These are phyloP conservation scores for Trametes versicolor DNA, from an alignment of 1,284 basidiomycete genomes.

Conservation along the genomic window DNA sequence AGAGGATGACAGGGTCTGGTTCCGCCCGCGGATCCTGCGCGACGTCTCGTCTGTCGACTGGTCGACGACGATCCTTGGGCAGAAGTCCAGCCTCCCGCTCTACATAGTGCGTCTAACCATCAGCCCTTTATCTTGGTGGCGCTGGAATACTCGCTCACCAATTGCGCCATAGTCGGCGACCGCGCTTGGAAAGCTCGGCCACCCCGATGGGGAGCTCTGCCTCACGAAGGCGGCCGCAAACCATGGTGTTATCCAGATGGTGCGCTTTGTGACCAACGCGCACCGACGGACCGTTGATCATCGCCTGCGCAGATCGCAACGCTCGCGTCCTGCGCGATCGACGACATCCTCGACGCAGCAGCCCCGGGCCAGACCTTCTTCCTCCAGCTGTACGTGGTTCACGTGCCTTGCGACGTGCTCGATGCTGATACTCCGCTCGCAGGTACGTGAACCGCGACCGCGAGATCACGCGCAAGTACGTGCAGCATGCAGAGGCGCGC, in stretches of 20 bases:
- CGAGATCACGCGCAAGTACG: slow-evolving; percentile 82
- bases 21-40: slow-evolving; percentile 75
- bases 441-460: slow-evolving; percentile 90
- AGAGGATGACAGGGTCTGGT: slow-evolving; percentile 63
- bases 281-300: not conserved
- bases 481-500: slow-evolving; percentile 84
- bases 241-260: slow-evolving; percentile 90
- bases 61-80: slow-evolving; percentile 66
- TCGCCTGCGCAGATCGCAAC: slow-evolving; percentile 65
- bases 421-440: not conserved
- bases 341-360: slow-evolving; percentile 86
- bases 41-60: slow-evolving; percentile 72
- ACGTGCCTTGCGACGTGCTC: not conserved
- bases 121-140: not conserved
- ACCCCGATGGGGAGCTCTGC: slow-evolving; percentile 91
- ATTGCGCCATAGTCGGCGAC: slow-evolving; percentile 66
- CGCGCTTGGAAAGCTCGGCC: slow-evolving; percentile 91
- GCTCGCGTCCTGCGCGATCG: slow-evolving; percentile 88
- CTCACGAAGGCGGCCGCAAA: slow-evolving; percentile 87
- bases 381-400: slow-evolving; percentile 67
- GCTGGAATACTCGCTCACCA: not conserved
- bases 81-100: slow-evolving; percentile 64
- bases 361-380: slow-evolving; percentile 80
- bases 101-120: slow-evolving; percentile 57
- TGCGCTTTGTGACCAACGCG: slow-evolving; percentile 37